Evolutionary conservation across 805 yeast genomes (phyloP).

Genomic region (Starmerella floris): DNA sequence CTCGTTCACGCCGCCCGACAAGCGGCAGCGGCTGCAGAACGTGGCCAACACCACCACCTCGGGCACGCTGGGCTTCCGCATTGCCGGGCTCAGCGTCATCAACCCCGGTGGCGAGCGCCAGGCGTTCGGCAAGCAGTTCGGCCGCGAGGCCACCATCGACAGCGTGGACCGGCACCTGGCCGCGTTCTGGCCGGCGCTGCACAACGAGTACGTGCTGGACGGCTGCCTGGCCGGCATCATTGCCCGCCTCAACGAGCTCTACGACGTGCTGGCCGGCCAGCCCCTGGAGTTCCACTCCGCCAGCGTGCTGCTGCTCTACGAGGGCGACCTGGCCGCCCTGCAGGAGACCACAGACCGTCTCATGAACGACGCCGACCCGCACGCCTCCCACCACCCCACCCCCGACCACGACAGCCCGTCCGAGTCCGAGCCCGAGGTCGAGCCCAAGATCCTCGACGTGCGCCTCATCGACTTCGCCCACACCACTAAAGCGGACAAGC

Average conservation of each 20-base stretch:
- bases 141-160: slow-evolving; percentile 41
- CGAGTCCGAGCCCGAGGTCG: background rate
- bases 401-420: background rate
- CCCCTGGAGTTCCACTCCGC: slow-evolving; percentile 19
- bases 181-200: slow-evolving; percentile 31
- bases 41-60: slow-evolving; percentile 69
- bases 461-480: slow-evolving; percentile 87
- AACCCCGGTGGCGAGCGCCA: slow-evolving; percentile 33
- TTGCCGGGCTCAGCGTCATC: slow-evolving; percentile 75
- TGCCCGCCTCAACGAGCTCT: slow-evolving; percentile 51
- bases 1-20: slow-evolving; percentile 40
- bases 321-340: slow-evolving; percentile 51
- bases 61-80: slow-evolving; percentile 58
- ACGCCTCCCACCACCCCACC: background rate
- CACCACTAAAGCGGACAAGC: slow-evolving; percentile 46
- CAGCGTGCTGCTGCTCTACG: slow-evolving; percentile 51
- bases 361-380: background rate
- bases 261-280: slow-evolving; percentile 46
- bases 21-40: slow-evolving; percentile 42
- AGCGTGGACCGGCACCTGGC: slow-evolving; percentile 34
- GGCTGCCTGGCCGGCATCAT: slow-evolving; percentile 35
- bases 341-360: slow-evolving; percentile 28
- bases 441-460: slow-evolving; percentile 37
- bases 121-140: slow-evolving; percentile 53
- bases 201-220: slow-evolving; percentile 16